phyloP scores from a whole-genome alignment of 441 rosid genomes.

The Jatropha multifida region DNA sequence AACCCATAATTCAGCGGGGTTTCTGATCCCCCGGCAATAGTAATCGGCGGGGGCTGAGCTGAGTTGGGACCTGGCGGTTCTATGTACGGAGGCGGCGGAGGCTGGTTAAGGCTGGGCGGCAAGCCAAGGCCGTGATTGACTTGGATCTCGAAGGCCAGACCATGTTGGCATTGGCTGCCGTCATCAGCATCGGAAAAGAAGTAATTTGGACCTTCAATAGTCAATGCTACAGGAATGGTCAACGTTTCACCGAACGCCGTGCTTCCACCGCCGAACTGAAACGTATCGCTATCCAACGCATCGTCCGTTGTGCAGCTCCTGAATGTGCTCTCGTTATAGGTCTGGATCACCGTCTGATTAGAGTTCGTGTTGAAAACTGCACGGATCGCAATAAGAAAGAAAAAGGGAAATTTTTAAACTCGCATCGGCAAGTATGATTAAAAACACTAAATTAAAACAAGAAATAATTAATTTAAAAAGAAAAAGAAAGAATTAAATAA shows the following conservation, averaged over 20 bases:
- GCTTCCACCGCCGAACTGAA: constrained; percentile 46
- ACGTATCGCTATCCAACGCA: constrained; percentile 34
- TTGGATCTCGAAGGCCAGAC: constrained; percentile 57
- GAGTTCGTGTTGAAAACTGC: constrained; percentile 58
- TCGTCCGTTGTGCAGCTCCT: constrained; percentile 43
- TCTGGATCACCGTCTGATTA: constrained; percentile 56
- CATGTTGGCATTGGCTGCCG: constrained; percentile 52
- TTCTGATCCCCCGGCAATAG: constrained; percentile 27
- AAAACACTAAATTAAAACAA: background rate
- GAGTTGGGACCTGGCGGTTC: constrained; percentile 42
- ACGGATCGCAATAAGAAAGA: background rate
- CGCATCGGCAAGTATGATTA: background rate
- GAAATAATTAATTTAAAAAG: no score
- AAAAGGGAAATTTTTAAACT: background rate
- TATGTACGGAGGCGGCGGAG: constrained; percentile 59
- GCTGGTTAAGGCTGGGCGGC: constrained; percentile 66
- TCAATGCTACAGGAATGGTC: constrained; percentile 49
- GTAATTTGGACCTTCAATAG: constrained; percentile 44
- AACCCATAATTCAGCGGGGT: constrained; percentile 26
- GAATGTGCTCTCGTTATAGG: constrained; percentile 57
- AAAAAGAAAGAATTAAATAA: background rate
- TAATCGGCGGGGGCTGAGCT: constrained; percentile 38
- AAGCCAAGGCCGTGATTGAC: constrained; percentile 56
- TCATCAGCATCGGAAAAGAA: constrained; percentile 55
- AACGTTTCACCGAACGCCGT: constrained; percentile 29